Conservation (phyloP, 306 rosid species). For the Begonia loranthoides region DNA sequence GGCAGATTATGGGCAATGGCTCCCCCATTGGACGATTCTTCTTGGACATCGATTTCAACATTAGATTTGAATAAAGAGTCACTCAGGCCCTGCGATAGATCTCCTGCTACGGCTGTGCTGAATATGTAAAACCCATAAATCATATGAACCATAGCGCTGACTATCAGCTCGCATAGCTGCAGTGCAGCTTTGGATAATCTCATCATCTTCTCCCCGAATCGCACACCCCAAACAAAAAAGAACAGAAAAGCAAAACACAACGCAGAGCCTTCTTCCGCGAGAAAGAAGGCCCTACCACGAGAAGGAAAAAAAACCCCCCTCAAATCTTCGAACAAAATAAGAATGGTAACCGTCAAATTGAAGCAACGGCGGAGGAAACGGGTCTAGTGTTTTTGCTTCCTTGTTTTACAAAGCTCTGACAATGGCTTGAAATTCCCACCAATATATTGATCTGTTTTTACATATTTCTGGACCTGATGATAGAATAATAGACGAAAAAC, state of each 20-base stretch:
- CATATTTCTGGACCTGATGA: no score
- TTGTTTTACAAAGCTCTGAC: no score
- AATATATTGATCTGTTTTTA: no score
- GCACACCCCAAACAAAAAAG: not conserved
- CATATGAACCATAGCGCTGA: constrained; percentile 61
- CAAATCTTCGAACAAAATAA: not conserved
- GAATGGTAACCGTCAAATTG: no score
- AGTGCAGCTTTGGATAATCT: constrained; percentile 43
- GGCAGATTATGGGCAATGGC: constrained; percentile 29
- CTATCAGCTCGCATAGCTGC: constrained; percentile 53
- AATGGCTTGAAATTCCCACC: no score
- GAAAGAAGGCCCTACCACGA: not conserved
- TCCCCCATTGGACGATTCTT: not conserved
- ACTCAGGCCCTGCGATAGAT: constrained; percentile 43
- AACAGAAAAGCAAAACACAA: not conserved
- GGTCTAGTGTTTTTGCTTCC: no score
- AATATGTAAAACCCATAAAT: constrained; percentile 79
- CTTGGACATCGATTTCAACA: constrained; percentile 13
- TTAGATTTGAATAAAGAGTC: constrained; percentile 27
- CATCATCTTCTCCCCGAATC: constrained; percentile 23
- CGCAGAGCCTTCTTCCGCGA: constrained; percentile 11
- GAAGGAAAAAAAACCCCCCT: constrained; percentile 6
- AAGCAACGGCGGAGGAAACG: no score
- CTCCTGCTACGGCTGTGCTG: constrained; percentile 83
- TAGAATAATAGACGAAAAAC: no score